Base-by-base conservation (phyloP, 768 basidiomycete species). In the Fomitopsis pulvina region DNA sequence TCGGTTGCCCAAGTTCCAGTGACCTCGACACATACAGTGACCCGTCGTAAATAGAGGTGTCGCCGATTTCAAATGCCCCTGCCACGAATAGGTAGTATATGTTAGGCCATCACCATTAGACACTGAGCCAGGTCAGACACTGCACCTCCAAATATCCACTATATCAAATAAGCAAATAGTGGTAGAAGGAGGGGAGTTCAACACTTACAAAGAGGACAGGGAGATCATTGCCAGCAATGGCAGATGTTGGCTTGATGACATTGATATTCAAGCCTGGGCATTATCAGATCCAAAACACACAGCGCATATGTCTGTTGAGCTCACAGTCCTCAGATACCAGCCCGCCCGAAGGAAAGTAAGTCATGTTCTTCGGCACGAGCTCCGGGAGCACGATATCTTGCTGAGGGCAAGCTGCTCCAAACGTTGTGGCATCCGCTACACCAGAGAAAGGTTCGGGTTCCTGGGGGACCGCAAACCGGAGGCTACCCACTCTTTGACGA, bases 1-100 rank as follows among this genome's bases (percentile, higher is more conserved):
- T 66, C 1, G 78, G 77, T 45, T 63, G 54, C 1, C 65, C 66
- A 16, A 78, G 54, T 0, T 59, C 59, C 10, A 74, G 65, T 0
- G 78, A 79, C 12, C 73, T 67, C 21, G 32, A 28, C 4, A 52
- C 52, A 3, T 42, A 12, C 28, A 28, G 21, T 11, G 39, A 32
- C 2, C 46, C 52, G 24, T 45, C 29, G 24, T 43, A 45, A 0
- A 25, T 18, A 20, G 52, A 27, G 14, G 46, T 22, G 21, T 45
- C 34, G 4, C 44, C 51, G 11, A 41, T 29, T 28, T 38, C 29
- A 20, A 52, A 46, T 12, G 10, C 51, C 9, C 51, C 39, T 52
- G 40, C 12, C 41, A 38, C 4, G 27, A 46, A 46, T 24, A 43
- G 24, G 42, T 43, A 9, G 25, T 10, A 27, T 43, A 43, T 43